Base-by-base conservation (phyloP, 805 yeast genomes). In the Candida easanensis region DNA sequence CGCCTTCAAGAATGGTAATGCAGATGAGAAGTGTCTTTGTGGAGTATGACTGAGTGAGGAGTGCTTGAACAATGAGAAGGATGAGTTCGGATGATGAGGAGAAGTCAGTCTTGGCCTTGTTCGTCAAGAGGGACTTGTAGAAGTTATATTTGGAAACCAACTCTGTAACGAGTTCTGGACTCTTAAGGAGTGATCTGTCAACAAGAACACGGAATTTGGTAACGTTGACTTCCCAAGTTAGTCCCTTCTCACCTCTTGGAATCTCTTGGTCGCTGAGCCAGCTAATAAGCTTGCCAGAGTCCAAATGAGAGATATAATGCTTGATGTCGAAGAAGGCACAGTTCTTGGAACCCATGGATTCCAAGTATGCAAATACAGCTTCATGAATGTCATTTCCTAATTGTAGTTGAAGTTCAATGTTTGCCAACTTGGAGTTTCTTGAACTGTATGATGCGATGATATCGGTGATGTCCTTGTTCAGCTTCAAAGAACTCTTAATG, bases 21-120 rank as follows among this genome's bases (percentile, higher is more conserved):
- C 78, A 68, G 21, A 70, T 68, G 6, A 73, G 42, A 2, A 66
- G 51, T 17, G 63, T 63, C 8, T 49, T 49, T 4, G 54, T 33
- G 4, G 56, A 33, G 23, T 60, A 50, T 10, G 53, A 45, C 8
- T 54, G 38, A 3, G 51, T 50, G 27, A 63, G 58, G 14, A 65
- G 42, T 1, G 63, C 61, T 56, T 73, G 63, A 0, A 80, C 71
- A 2, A 82, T 76, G 37, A 82, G 61, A 5, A 88, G 58, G 9
- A 86, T 61, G 36, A 86, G 74, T 42, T 82, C 88, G 47, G 84
- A 80, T 6, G 84, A 86, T 2, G 79, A 59, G 49, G 82, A 84
- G 58, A 83, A 84, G 58, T 89, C 96, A 32, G 84, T 83, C 42
- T 70, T 73, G 37, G 70, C 66, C 56, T 77, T 76, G 5, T 50